phyloP scores from a whole-genome alignment of 2,329 filamentous ascomycete species.

The Microsporum canis region DNA sequence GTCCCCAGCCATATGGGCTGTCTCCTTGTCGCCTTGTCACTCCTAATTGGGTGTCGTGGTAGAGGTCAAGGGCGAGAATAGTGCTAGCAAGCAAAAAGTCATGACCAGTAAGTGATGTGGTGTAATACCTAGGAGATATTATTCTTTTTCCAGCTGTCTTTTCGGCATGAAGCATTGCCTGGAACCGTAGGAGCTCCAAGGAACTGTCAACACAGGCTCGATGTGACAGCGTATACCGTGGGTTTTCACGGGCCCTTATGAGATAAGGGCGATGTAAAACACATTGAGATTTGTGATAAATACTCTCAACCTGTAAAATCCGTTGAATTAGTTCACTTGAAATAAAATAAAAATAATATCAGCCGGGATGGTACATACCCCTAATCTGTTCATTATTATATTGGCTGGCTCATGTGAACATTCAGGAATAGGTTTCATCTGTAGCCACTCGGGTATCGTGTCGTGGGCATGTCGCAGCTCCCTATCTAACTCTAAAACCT shows the following conservation, averaged over 20 bases:
- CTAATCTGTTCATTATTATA: constrained; percentile 69
- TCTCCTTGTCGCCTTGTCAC: constrained; percentile 24
- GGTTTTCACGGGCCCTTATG: constrained; percentile 61
- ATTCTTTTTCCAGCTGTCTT: constrained; percentile 61
- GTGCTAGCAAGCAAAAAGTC: constrained; percentile 82
- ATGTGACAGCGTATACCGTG: constrained; percentile 73
- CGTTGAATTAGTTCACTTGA: constrained; percentile 10
- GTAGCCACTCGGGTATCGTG: constrained; percentile 67
- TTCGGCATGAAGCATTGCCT: constrained; percentile 64
- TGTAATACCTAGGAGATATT: constrained; percentile 63
- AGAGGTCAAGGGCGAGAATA: constrained; percentile 70
- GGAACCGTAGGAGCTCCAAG: constrained; percentile 65
- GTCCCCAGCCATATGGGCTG: constrained; percentile 38
- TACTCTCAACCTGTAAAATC: constrained; percentile 50
- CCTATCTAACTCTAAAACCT: constrained; percentile 49
- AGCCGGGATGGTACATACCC: constrained; percentile 28
- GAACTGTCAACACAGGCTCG: constrained; percentile 77
- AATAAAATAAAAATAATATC: background rate
- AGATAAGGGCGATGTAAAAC: constrained; percentile 83
- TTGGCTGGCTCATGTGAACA: constrained; percentile 57
- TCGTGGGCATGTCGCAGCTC: constrained; percentile 47
- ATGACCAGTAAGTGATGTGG: constrained; percentile 66
- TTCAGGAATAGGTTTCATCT: constrained; percentile 62
- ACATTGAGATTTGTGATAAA: constrained; percentile 82
- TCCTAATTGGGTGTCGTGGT: constrained; percentile 42